Percentiles rank a stretch among this genome's conserved stretches.
phyloP scores from a whole-genome alignment of 495 filamentous ascomycete species.

The Penicillium roqueforti region DNA sequence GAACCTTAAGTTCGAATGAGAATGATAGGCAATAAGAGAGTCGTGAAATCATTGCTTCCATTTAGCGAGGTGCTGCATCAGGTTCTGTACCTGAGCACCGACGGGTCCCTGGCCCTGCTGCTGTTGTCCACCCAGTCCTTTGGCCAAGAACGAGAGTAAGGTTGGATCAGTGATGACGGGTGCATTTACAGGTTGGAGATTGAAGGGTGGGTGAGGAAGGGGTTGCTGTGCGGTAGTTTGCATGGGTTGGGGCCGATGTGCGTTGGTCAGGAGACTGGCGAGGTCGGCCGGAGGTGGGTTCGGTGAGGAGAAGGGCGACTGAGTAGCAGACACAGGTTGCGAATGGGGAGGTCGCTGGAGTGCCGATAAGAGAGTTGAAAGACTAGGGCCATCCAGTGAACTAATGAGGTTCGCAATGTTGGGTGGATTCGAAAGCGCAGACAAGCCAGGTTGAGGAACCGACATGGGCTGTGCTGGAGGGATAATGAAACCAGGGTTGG shows the following conservation, averaged over 20 bases:
- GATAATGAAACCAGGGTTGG: conserved; percentile 43
- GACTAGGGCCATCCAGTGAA: conserved; percentile 62
- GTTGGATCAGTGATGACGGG: conserved; percentile 39
- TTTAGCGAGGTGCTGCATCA: conserved; percentile 58
- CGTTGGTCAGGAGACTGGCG: conserved; percentile 53
- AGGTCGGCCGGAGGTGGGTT: conserved; percentile 50
- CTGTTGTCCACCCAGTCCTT: conserved; percentile 37
- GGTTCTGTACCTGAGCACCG: conserved; percentile 52
- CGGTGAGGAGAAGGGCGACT: conserved; percentile 34
- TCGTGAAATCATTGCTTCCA: conserved; percentile 53
- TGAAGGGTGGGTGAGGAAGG: conserved; percentile 34
- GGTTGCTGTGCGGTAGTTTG: conserved; percentile 34
- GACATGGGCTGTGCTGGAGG: conserved; percentile 34
- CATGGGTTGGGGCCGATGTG: conserved; percentile 39
- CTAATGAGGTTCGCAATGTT: conserved; percentile 48
- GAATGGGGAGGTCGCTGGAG: conserved; percentile 46
- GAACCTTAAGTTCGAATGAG: conserved; percentile 3
- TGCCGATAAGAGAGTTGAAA: conserved; percentile 68
- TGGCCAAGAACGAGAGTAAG: conserved; percentile 44
- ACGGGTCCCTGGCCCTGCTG: conserved; percentile 38
- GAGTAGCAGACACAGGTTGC: conserved; percentile 37
- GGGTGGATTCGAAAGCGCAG: conserved; percentile 34
- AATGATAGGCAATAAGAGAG: conserved; percentile 19
- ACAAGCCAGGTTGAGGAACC: conserved; percentile 31
- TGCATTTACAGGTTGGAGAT: conserved; percentile 29